Evolutionary conservation across 1,139 yeast species (phyloP), one percentile per base, ranked within the genome.

Genomic region (Geotrichum aggregatum): DNA sequence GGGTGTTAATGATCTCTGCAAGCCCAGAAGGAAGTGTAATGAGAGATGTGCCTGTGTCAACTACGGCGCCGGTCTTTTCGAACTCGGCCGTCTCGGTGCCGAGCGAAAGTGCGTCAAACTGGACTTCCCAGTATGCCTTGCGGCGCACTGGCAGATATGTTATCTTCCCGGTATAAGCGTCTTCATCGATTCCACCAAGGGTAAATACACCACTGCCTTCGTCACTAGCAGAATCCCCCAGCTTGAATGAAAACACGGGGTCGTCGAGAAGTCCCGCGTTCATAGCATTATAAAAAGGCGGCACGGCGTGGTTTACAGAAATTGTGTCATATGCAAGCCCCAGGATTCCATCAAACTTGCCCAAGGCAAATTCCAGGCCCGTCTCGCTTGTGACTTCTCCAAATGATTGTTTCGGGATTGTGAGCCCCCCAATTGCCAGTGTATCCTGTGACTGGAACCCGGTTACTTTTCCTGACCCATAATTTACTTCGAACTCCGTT

Each of bases 41-140:
- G 71, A 92, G 79, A 28, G 98, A 91, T 59, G 98, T 92, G 73
- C 98, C 98, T 55, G 98, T 92, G 71, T 92, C 98, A 66, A 92
- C 87, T 56, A 96, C 97, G 63, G 97, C 98, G 70, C 98, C 98
- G 57, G 92, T 84, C 64, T 76, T 75, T 63, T 78, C 79, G 66
- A 92, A 80, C 63, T 78, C 82, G 47, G 98, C 96, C 65, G 79
- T 85, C 73, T 92, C 96, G 59, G 84, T 85, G 63, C 98, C 98
- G 58, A 92, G 78, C 38, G 91, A 87, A 67, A 92, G 76, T 63
- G 96, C 91, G 63, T 88, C 88, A 61, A 92, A 84, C 59, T 85
- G 79, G 56, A 92, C 98, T 76, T 92, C 98, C 98, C 98, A 92
- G 79, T 92, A 92, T 36, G 98, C 98, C 82, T 91, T 87, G 79